Conservation (phyloP, 108 stramenopile species). For the Parietichytrium sp. region DNA sequence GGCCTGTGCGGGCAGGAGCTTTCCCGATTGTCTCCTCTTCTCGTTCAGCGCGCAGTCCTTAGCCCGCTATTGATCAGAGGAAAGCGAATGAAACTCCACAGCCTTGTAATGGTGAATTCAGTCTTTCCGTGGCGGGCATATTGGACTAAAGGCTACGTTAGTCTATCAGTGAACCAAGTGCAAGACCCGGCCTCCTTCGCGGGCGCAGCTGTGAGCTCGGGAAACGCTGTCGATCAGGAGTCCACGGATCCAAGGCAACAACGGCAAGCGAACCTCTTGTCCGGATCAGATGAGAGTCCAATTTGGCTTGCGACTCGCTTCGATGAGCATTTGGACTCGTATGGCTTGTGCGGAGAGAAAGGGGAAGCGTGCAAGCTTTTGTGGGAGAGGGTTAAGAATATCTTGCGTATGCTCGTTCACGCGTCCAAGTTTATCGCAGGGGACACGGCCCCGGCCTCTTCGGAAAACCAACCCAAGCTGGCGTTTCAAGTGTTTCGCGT, state of each 20-base stretch:
- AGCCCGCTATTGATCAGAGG: not conserved
- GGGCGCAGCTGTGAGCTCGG: not conserved
- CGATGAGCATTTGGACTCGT: not conserved
- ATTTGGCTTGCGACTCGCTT: not conserved
- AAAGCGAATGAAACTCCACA: not conserved
- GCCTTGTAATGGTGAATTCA: not conserved
- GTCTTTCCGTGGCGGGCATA: slow-evolving; percentile 1
- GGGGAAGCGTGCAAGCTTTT: not conserved
- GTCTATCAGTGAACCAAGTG: too few relatives aligned
- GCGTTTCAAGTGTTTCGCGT: slow-evolving; percentile 20
- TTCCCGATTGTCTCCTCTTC: not conserved
- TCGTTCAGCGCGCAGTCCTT: not conserved
- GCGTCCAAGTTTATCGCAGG: not conserved
- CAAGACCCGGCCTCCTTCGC: too few relatives aligned
- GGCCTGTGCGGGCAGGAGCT: not conserved
- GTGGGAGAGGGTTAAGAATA: not conserved
- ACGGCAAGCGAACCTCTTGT: too few relatives aligned
- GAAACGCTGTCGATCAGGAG: not conserved
- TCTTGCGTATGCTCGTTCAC: not conserved
- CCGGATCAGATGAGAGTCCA: not conserved
- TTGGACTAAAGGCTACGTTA: not conserved
- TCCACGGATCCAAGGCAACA: not conserved
- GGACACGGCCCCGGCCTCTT: too few relatives aligned
- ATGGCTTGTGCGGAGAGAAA: not conserved
- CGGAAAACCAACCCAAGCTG: too few relatives aligned